These are phyloP conservation scores for Solioccasus polychromus DNA, from an alignment of 768 basidiomycete species.

Conservation along the genomic window DNA sequence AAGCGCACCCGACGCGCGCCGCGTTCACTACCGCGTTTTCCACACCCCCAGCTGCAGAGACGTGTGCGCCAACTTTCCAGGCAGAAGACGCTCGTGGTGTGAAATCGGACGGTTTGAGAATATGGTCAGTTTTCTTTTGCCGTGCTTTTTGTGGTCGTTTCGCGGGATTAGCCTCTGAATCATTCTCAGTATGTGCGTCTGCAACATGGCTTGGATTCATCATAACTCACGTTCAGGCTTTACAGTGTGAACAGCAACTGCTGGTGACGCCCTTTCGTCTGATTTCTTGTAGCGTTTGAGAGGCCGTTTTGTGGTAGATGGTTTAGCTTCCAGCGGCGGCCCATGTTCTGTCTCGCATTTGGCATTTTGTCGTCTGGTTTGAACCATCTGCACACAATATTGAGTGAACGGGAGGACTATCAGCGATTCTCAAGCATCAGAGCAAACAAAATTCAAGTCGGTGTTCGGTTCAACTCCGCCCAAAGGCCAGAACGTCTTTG, in stretches of 20 bases:
- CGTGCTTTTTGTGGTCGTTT: constrained; percentile 7
- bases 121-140: constrained; percentile 7
- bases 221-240: constrained; percentile 11
- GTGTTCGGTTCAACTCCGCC: no score
- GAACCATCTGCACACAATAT: no score
- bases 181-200: constrained; percentile 1
- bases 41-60: constrained; percentile 77
- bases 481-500: no score
- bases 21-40: constrained; percentile 73
- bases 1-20: constrained; percentile 58
- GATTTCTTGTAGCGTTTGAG: constrained; percentile 16
- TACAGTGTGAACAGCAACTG: neutral
- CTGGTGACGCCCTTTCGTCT: neutral
- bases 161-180: neutral
- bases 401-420: no score
- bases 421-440: no score
- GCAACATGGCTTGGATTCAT: neutral
- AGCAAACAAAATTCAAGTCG: no score
- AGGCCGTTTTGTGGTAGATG: neutral
- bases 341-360: no score
- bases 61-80: constrained; percentile 83
- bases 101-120: constrained; percentile 28
- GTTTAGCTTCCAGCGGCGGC: neutral
- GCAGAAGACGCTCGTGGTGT: constrained; percentile 29
- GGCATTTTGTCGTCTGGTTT: no score